Base-by-base conservation (phyloP, 805 yeast species). In the Blastobotrys robertii region DNA sequence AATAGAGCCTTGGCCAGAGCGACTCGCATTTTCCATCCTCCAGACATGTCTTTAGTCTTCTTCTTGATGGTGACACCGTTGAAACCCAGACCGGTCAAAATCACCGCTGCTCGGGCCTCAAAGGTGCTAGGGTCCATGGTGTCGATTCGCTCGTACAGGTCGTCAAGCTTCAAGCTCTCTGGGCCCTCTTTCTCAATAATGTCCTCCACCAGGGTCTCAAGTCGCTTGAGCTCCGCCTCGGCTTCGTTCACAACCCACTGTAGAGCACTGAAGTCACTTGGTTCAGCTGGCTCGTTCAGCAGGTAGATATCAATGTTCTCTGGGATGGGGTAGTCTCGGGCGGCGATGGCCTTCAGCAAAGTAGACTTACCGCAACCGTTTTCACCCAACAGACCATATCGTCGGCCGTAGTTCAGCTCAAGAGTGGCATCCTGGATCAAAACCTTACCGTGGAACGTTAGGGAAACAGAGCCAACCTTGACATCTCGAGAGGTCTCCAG, bases 11-110 rank as follows among this genome's bases (percentile, higher is more conserved):
- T 92, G 48, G 96, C 95, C 50, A 92, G 74, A 37, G 98, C 97
- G 49, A 92, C 98, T 72, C 98, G 86, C 98, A 92, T 92, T 74
- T 87, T 87, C 98, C 98, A 92, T 65, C 98, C 98, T 77, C 98
- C 98, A 62, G 97, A 86, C 98, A 92, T 92, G 63, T 92, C 97
- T 68, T 86, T 88, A 59, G 98, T 92, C 69, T 81, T 82, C 76
- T 92, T 92, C 63, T 76, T 73, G 60, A 92, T 90, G 44, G 97
- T 90, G 53, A 68, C 67, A 44, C 82, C 60, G 68, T 84, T 84
- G 80, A 92, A 92, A 59, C 98, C 98, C 65, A 92, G 77, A 88
- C 98, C 98, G 53, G 84, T 84, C 60, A 92, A 74, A 59, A 92
- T 92, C 53, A 87, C 71, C 43, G 98, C 95, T 44, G 98, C 98